A percentile compares a stretch with the other conserved stretches of the same genome.
Evolutionary conservation across 2,329 filamentous ascomycete species (phyloP).

Genomic region (Fusarium euwallaceae): DNA sequence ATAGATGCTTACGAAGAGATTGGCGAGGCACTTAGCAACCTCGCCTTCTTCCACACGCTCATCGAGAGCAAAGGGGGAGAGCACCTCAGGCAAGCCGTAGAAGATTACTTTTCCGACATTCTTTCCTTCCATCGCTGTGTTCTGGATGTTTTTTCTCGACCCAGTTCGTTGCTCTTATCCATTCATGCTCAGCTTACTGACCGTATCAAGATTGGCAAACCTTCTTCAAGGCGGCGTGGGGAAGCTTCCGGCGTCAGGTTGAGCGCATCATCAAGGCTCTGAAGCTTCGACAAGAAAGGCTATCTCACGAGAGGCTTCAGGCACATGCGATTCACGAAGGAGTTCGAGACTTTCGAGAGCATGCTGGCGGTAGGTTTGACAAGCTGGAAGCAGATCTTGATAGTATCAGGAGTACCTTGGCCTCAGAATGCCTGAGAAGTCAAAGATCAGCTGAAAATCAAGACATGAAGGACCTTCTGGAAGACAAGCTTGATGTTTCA

Average conservation of each 20-base stretch:
- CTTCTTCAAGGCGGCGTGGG: conserved; percentile 15
- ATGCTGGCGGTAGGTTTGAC: accelerated
- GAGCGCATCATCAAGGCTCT: conserved; percentile 9
- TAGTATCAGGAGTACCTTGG: accelerated
- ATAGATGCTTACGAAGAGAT: conserved; percentile 10
- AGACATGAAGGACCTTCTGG: neutral
- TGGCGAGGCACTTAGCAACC: accelerated
- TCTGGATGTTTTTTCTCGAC: conserved; percentile 5
- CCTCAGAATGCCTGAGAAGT: accelerated
- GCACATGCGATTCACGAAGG: neutral
- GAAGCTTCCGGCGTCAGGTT: conserved; percentile 18
- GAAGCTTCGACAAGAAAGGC: neutral
- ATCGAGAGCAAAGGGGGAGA: neutral
- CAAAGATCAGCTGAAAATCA: accelerated
- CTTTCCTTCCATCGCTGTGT: conserved; percentile 17
- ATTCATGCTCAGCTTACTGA: neutral
- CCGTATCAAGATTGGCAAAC: conserved; percentile 9
- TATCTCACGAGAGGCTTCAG: conserved; percentile 1
- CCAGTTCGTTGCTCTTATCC: neutral
- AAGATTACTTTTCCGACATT: conserved; percentile 13
- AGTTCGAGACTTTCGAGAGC: neutral
- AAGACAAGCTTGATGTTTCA: neutral
- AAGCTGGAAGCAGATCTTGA: accelerated
- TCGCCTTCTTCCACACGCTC: neutral
- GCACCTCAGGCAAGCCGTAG: accelerated